Evolutionary conservation across 78 protist species (phyloP).

Genomic region (Polysphondylium violaceum): DNA sequence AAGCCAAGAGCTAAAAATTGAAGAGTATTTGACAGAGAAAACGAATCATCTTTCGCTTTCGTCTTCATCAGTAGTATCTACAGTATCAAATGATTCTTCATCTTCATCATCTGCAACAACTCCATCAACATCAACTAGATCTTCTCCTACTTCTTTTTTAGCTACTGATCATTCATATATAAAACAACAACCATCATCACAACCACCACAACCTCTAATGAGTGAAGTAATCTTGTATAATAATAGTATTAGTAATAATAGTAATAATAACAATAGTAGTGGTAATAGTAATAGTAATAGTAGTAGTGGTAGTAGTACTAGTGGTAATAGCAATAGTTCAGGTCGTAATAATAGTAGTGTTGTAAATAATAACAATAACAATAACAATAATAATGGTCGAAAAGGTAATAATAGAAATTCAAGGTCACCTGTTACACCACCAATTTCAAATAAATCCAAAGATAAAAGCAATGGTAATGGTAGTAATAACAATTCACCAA

Average conservation of each 20-base stretch:
- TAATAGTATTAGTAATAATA: not conserved
- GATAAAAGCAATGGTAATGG: not conserved
- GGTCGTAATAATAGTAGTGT: not conserved
- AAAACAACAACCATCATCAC: too few species aligned
- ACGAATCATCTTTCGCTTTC: too few species aligned
- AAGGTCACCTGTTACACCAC: not conserved
- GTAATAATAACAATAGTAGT: not conserved
- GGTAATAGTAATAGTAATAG: not conserved
- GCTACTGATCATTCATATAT: too few species aligned
- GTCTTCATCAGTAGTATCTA: too few species aligned
- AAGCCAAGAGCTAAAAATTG: too few species aligned
- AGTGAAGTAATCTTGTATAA: too few species aligned
- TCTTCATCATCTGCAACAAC: too few species aligned
- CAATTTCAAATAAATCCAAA: not conserved
- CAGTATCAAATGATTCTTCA: too few species aligned
- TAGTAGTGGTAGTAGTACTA: not conserved
- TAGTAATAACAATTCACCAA: conserved; percentile 3
- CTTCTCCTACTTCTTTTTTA: too few species aligned
- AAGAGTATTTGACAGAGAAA: too few species aligned
- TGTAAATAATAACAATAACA: conserved; percentile 2
- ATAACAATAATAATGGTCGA: not conserved
- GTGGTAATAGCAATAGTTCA: not conserved
- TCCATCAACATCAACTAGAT: too few species aligned
- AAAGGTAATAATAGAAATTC: not conserved
- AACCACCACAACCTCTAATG: too few species aligned